phyloP scores from a whole-genome alignment of 169 alveolate species.

The Cyclospora cayetanensis region DNA sequence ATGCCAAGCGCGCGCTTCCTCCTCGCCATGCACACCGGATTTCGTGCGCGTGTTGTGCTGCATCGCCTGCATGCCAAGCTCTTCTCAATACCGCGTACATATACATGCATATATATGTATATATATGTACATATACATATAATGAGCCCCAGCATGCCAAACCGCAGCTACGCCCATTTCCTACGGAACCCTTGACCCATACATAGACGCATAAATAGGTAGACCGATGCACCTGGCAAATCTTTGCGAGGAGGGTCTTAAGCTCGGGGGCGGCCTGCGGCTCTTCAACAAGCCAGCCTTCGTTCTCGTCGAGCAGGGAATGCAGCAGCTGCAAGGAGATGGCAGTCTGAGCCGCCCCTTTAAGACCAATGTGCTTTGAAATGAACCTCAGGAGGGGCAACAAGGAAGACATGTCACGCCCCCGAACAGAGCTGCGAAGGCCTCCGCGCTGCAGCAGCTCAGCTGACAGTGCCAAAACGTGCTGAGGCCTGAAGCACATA shows the following conservation, averaged over 20 bases:
- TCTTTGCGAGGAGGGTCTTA: background rate
- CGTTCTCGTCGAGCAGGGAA: constrained; percentile 30
- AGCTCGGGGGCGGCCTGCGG: background rate
- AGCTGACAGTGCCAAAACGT: constrained; percentile 11
- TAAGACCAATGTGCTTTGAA: background rate
- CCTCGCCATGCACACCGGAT: no score
- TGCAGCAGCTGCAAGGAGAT: background rate
- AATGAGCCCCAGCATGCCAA: background rate
- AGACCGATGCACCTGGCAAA: constrained; percentile 1
- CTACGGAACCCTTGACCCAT: background rate
- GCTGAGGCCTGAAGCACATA: constrained; percentile 10
- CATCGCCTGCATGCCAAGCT: background rate
- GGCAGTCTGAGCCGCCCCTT: background rate
- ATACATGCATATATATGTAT: background rate
- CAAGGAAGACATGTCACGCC: constrained; percentile 6
- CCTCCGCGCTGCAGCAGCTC: constrained; percentile 64
- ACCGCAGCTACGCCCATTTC: background rate
- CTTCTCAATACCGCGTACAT: background rate
- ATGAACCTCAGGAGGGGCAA: constrained; percentile 22
- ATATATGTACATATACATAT: no score
- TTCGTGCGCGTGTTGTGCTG: no score
- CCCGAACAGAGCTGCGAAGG: background rate
- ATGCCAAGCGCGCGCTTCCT: no score
- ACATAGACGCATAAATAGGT: background rate
- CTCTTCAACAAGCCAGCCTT: background rate